phyloP scores from a whole-genome alignment of 495 filamentous ascomycete genomes.

The Penicillium verhagenii region DNA sequence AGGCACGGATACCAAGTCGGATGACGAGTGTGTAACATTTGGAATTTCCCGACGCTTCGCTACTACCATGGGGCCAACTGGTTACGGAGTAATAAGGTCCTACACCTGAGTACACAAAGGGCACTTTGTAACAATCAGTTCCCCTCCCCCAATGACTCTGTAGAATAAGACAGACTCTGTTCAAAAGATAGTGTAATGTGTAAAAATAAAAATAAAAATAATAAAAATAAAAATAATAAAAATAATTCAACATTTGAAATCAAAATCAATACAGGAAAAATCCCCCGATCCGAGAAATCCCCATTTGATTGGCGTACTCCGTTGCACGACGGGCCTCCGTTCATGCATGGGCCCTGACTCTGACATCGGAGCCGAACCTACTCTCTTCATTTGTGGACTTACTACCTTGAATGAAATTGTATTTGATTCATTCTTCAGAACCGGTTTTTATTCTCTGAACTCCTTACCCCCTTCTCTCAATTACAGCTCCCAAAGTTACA shows the following conservation, averaged over 20 bases:
- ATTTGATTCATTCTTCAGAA: not conserved
- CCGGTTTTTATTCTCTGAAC: not conserved
- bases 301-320: not conserved
- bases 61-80: slow-evolving; percentile 1
- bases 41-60: slow-evolving; percentile 2
- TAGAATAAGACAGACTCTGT: too few relatives aligned
- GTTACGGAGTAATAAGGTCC: not conserved
- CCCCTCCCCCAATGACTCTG: too few relatives aligned
- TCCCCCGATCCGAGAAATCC: not conserved
- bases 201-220: too few relatives aligned
- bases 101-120: too few relatives aligned
- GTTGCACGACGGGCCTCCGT: not conserved
- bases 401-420: not conserved
- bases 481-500: too few relatives aligned
- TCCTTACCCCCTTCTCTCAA: too few relatives aligned
- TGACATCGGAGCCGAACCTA: not conserved
- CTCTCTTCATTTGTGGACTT: not conserved
- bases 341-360: slow-evolving; percentile 4
- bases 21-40: slow-evolving; percentile 5
- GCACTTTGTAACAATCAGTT: too few relatives aligned
- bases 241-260: too few relatives aligned
- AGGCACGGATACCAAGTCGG: slow-evolving; percentile 6
- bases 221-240: too few relatives aligned
- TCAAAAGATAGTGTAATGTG: too few relatives aligned
- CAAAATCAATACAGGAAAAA: not conserved